Percentiles rank a stretch among this genome's conserved stretches.
These are phyloP conservation scores for Jaltomata sinuosa DNA, from an alignment of 257 asterid genomes.

Conservation along the genomic window DNA sequence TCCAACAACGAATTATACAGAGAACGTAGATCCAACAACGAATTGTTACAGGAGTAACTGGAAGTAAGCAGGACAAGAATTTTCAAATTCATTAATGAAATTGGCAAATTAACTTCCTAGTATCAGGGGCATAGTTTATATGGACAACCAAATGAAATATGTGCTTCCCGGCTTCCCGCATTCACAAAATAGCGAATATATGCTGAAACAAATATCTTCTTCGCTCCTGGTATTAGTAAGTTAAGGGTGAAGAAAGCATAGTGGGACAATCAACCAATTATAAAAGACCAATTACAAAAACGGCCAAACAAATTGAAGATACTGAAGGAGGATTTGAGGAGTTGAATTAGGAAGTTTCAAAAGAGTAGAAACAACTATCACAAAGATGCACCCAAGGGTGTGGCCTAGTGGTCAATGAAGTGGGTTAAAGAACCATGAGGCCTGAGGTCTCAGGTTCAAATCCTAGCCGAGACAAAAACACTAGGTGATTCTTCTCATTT, in stretches of 20 bases:
- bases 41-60: neutral
- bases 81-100: neutral
- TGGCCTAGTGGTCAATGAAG: no score
- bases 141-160: neutral
- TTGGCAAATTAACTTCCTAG: neutral
- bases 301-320: neutral
- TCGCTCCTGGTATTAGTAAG: no score
- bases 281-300: neutral
- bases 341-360: neutral
- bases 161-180: neutral
- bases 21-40: neutral
- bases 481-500: no score
- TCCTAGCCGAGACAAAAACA: no score
- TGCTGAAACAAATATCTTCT: no score
- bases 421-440: no score
- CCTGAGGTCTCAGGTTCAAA: no score
- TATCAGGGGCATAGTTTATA: neutral
- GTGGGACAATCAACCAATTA: neutral
- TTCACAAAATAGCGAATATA: neutral
- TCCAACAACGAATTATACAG: neutral
- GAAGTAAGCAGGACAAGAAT: neutral
- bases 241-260: neutral
- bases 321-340: neutral
- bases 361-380: neutral
- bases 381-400: no score